phyloP scores from a whole-genome alignment of 1,284 basidiomycete species.

The Caloboletus firmus region DNA sequence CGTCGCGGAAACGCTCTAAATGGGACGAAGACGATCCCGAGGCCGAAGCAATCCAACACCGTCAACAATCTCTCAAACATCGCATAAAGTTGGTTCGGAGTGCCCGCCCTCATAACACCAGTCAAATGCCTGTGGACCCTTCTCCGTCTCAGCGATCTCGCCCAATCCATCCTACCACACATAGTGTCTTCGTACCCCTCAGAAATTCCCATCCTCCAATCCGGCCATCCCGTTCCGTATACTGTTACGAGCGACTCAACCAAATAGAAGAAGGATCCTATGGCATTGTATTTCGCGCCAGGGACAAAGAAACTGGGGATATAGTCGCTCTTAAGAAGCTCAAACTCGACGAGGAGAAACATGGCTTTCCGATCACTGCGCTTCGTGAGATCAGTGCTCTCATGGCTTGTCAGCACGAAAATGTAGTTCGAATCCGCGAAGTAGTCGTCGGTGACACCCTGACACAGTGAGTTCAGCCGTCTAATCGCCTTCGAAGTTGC shows the following conservation, averaged over 20 bases:
- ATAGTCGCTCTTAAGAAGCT: conserved; percentile 98
- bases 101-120: conserved; percentile 14
- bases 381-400: conserved; percentile 93
- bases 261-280: conserved; percentile 99
- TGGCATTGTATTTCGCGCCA: conserved; percentile 94
- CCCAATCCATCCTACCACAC: conserved; percentile 26
- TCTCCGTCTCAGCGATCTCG: conserved; percentile 16
- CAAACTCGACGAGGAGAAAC: conserved; percentile 97
- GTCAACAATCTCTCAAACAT: conserved; percentile 46
- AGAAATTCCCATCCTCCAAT: conserved; percentile 76
- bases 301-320: conserved; percentile 90
- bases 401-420: conserved; percentile 89
- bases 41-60: conserved; percentile 33
- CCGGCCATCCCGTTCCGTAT: conserved; percentile 84
- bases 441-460: conserved; percentile 99
- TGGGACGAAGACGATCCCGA: conserved; percentile 60
- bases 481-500: conserved; percentile 3
- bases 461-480: conserved; percentile 77
- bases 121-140: conserved; percentile 16
- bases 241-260: conserved; percentile 91
- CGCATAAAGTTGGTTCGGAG: conserved; percentile 41
- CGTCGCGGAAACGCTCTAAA: conserved; percentile 67
- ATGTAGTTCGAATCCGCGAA: conserved; percentile 93
- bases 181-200: conserved; percentile 73
- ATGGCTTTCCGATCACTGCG: conserved; percentile 98